A percentile compares a stretch with the other conserved stretches of the same genome.
phyloP scores from a whole-genome alignment of 306 rosid species.

The Ziziphus jujuba region DNA sequence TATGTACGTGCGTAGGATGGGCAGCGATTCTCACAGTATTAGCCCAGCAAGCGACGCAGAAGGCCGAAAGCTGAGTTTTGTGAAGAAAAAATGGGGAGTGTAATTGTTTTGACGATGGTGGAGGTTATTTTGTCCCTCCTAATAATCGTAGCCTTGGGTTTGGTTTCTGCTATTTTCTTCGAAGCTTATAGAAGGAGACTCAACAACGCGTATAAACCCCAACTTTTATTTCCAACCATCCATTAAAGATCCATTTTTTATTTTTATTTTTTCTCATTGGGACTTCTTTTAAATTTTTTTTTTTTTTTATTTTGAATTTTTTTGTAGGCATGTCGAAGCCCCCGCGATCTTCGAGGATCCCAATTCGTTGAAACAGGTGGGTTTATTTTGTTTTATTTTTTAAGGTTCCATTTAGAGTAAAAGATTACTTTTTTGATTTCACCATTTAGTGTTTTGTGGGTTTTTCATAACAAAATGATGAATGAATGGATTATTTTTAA shows the following conservation, averaged over 20 bases:
- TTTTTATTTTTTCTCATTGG: not conserved
- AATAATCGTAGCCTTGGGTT: slow-evolving; percentile 35
- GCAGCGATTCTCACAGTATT: too few relatives aligned
- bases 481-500: too few relatives aligned
- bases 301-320: slow-evolving; percentile 21
- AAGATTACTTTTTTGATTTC: slow-evolving; percentile 16
- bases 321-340: slow-evolving; percentile 70
- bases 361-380: slow-evolving; percentile 68
- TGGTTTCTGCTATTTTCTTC: slow-evolving; percentile 44
- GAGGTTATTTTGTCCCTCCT: slow-evolving; percentile 37
- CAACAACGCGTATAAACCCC: slow-evolving; percentile 78
- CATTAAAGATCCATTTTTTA: not conserved
- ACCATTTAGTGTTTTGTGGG: too few relatives aligned
- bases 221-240: not conserved
- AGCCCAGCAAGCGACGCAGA: not conserved
- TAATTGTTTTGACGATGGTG: slow-evolving; percentile 36
- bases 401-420: not conserved
- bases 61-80: not conserved
- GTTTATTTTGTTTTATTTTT: not conserved
- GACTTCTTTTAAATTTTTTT: slow-evolving; percentile 12
- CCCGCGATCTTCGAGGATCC: slow-evolving; percentile 86
- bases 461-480: too few relatives aligned
- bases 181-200: slow-evolving; percentile 74
- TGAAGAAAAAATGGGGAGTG: slow-evolving; percentile 22
- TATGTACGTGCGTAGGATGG: not conserved